Conservation (phyloP, 805 yeast genomes). For the Brettanomyces naardenensis region DNA sequence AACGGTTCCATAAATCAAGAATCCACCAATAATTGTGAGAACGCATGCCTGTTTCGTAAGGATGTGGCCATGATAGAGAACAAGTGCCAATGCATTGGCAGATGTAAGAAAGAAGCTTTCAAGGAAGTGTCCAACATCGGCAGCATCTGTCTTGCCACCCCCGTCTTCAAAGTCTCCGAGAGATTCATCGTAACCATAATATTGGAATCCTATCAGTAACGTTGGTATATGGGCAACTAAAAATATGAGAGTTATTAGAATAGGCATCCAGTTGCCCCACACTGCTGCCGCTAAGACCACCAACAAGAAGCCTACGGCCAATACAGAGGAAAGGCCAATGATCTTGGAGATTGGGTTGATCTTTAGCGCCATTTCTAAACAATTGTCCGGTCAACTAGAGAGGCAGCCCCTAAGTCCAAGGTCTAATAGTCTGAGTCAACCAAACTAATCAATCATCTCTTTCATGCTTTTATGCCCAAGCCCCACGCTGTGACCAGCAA, state of each 20-base stretch:
- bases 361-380: slow-evolving; percentile 17
- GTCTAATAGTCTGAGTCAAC: too few species aligned
- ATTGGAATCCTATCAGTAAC: slow-evolving; percentile 37
- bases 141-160: slow-evolving; percentile 33
- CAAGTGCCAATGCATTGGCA: slow-evolving; percentile 67
- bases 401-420: too few species aligned
- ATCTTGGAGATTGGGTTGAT: slow-evolving; percentile 67
- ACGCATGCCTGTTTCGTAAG: slow-evolving; percentile 63
- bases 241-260: slow-evolving; percentile 58
- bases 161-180: slow-evolving; percentile 44
- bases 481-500: too few species aligned
- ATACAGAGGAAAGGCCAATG: slow-evolving; percentile 64
- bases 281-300: slow-evolving; percentile 85
- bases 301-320: slow-evolving; percentile 84
- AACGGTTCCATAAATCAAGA: slow-evolving; percentile 73
- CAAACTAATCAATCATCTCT: too few species aligned
- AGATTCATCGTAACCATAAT: slow-evolving; percentile 40
- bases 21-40: slow-evolving; percentile 81
- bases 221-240: slow-evolving; percentile 69
- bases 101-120: slow-evolving; percentile 72
- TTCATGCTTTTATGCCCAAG: too few species aligned
- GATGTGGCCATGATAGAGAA: slow-evolving; percentile 68
- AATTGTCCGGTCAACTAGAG: too few species aligned
- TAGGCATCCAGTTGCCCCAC: slow-evolving; percentile 87
- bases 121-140: slow-evolving; percentile 71